Evolutionary conservation across 352 stramenopile genomes (phyloP).

Genomic region (Lagenidium sp.): DNA sequence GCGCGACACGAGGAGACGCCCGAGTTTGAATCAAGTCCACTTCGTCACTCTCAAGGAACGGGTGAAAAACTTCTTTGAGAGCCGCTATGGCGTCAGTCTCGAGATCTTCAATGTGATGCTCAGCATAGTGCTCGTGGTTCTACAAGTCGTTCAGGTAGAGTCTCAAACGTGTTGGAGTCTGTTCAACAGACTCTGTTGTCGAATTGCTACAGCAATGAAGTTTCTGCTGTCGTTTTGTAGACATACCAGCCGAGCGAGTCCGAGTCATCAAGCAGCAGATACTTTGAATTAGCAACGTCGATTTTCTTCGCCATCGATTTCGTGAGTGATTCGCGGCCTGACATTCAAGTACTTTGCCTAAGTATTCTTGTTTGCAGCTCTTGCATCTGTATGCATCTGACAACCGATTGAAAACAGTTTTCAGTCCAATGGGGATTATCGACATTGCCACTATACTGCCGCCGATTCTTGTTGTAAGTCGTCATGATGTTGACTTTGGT

Average conservation of each 20-base stretch:
- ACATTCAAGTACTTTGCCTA: background rate
- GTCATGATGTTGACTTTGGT: too few species aligned
- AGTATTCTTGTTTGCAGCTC: background rate
- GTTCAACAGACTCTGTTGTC: background rate
- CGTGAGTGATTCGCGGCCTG: background rate
- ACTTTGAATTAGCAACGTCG: background rate
- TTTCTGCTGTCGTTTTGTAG: background rate
- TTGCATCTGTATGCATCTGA: slow-evolving; percentile 11
- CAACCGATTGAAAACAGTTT: slow-evolving; percentile 18
- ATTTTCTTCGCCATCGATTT: background rate
- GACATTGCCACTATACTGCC: slow-evolving; percentile 37
- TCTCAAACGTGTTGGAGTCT: background rate
- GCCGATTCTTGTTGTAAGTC: slow-evolving; percentile 15
- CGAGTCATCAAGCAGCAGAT: slow-evolving; percentile 3
- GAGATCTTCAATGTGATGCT: slow-evolving; percentile 22
- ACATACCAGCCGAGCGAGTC: background rate
- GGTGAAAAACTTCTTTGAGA: background rate
- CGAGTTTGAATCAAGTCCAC: too few species aligned
- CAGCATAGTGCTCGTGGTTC: slow-evolving; percentile 21
- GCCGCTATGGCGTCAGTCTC: slow-evolving; percentile 12
- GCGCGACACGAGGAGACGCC: too few species aligned
- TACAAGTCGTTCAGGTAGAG: slow-evolving; percentile 22
- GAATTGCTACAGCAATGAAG: too few species aligned
- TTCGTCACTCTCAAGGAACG: background rate
- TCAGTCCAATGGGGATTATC: slow-evolving; percentile 30